Evolutionary conservation across 2,329 filamentous ascomycete genomes (phyloP).

Genomic region (Daldinia sp.): DNA sequence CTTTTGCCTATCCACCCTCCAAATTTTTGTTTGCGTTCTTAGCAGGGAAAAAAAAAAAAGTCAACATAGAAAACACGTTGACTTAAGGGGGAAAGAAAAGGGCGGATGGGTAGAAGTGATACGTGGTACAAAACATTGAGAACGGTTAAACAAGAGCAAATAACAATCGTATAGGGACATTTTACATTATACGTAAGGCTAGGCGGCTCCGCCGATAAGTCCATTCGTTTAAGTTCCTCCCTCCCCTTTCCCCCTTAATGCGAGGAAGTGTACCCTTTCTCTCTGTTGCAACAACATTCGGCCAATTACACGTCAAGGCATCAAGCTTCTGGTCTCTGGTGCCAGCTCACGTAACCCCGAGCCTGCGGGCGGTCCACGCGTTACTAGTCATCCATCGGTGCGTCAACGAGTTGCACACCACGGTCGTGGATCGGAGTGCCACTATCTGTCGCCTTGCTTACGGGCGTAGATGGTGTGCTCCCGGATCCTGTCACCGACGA

Average conservation of each 20-base stretch:
- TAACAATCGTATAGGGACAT: slow-evolving; percentile 9
- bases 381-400: slow-evolving; percentile 64
- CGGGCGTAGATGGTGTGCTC: slow-evolving; percentile 50
- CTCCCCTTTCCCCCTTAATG: background rate
- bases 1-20: background rate
- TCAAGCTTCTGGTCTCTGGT: background rate
- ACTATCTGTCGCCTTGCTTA: slow-evolving; percentile 39
- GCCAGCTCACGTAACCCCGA: background rate
- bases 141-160: background rate
- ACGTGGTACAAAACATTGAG: slow-evolving; percentile 1
- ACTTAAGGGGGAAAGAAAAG: background rate
- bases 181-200: slow-evolving; percentile 36
- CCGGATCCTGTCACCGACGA: slow-evolving; percentile 47
- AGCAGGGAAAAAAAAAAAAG: background rate
- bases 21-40: background rate
- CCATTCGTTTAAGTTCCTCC: background rate
- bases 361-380: slow-evolving; percentile 15
- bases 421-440: slow-evolving; percentile 50
- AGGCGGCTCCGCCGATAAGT: slow-evolving; percentile 11
- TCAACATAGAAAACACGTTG: background rate
- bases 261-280: background rate
- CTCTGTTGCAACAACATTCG: background rate
- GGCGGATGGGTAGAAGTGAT: background rate
- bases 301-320: background rate
- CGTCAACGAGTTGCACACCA: slow-evolving; percentile 66